phyloP scores from a whole-genome alignment of 2,329 filamentous ascomycete species.

The Fusarium nematophilum region DNA sequence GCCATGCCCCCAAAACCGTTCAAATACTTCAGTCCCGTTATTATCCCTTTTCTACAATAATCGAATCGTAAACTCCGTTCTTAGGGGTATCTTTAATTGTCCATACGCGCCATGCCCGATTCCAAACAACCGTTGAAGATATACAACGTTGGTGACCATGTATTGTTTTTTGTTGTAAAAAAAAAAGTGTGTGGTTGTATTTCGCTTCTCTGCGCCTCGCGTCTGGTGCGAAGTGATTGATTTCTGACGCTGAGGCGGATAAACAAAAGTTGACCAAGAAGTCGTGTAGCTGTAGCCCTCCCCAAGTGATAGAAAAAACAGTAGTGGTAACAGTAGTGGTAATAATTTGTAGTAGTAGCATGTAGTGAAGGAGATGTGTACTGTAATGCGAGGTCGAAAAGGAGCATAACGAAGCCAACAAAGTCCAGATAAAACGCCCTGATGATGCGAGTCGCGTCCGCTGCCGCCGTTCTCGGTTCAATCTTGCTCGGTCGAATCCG shows the following conservation, averaged over 20 bases:
- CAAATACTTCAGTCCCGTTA: too few species aligned
- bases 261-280: constrained; percentile 14
- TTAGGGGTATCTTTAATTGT: too few species aligned
- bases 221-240: background rate
- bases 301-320: background rate
- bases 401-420: constrained; percentile 24
- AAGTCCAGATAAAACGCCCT: constrained; percentile 35
- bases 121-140: too few species aligned
- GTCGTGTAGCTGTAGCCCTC: constrained; percentile 9
- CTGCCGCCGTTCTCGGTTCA: constrained; percentile 15
- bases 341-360: constrained; percentile 35
- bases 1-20: too few species aligned
- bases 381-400: constrained; percentile 37
- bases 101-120: too few species aligned
- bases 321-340: constrained; percentile 22
- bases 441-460: constrained; percentile 36
- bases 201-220: background rate
- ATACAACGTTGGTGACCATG: too few species aligned
- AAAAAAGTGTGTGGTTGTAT: background rate
- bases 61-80: too few species aligned
- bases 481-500: constrained; percentile 30
- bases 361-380: constrained; percentile 39
- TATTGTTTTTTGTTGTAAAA: background rate
- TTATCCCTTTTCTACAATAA: too few species aligned
- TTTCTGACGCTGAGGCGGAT: too few species aligned